Conservation (phyloP, 176 grass and related monocot genomes). For the Carex parvula region DNA sequence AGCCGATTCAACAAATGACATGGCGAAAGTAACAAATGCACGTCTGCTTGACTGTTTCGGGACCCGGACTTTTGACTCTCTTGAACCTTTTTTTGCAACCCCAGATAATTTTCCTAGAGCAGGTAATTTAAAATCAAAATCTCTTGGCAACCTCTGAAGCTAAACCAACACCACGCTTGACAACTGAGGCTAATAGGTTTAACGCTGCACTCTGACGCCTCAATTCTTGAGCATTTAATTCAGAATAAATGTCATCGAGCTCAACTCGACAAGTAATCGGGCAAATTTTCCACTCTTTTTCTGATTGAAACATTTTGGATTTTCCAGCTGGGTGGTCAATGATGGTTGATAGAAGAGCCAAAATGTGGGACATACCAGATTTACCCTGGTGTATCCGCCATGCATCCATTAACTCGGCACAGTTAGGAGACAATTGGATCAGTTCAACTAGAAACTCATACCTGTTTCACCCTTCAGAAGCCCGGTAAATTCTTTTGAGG, state of each 20-base stretch:
- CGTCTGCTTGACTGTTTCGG: constrained; percentile 43
- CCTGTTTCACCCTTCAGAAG: constrained; percentile 44
- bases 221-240: constrained; percentile 52
- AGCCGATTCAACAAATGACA: constrained; percentile 84
- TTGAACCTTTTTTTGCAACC: constrained; percentile 51
- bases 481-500: constrained; percentile 57
- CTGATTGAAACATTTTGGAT: constrained; percentile 37
- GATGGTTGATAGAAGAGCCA: constrained; percentile 53
- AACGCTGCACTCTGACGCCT: constrained; percentile 54
- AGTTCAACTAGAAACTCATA: constrained; percentile 44
- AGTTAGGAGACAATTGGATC: constrained; percentile 59
- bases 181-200: constrained; percentile 65
- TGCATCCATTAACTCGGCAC: constrained; percentile 60
- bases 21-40: constrained; percentile 69
- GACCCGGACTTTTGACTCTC: constrained; percentile 33
- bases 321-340: constrained; percentile 59
- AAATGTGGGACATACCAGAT: constrained; percentile 62
- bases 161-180: constrained; percentile 56
- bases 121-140: constrained; percentile 77
- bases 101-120: constrained; percentile 52
- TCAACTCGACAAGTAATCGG: constrained; percentile 50
- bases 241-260: constrained; percentile 54
- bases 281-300: constrained; percentile 52
- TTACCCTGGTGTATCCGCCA: constrained; percentile 70
- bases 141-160: constrained; percentile 66